Evolutionary conservation across 1,139 yeast species (phyloP), one percentile per base, ranked within the genome.

Genomic region (Lodderomyces metapsilosis): DNA sequence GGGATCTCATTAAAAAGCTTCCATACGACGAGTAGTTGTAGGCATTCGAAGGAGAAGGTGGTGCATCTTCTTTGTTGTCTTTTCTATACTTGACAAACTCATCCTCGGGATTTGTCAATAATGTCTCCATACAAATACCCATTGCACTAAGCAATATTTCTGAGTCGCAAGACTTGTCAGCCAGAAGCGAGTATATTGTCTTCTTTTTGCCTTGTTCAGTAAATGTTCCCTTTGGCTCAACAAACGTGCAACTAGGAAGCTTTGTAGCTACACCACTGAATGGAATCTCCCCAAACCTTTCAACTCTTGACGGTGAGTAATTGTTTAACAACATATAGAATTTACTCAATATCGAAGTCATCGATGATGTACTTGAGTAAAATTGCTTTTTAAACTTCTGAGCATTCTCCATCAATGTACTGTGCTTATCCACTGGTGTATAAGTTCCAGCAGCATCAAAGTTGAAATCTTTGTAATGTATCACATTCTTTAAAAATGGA

Each of bases 361-460:
- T 76, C 2, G 96, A 85, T 17, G 95, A 86, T 0, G 98, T 89
- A 0, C 97, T 88, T 1, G 95, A 86, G 47, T 78, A 79, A 57
- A 74, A 91, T 43, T 68, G 71, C 43, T 56, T 57, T 18, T 54
- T 47, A 20, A 69, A 64, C 13, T 62, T 55, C 18, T 63, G 52
- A 0, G 95, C 82, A 12, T 84, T 60, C 8, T 64, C 46, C 0
- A 78, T 56, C 39, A 91, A 64, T 1, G 56, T 58, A 9, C 58
- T 49, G 61, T 89, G 96, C 52, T 79, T 78, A 2, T 88, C 78
- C 0, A 95, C 84, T 0, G 88, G 76, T 4, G 81, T 76, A 53
- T 83, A 89, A 3, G 65, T 58, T 2, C 80, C 68, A 2, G 85
- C 66, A 9, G 75, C 68, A 28, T 74, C 72, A 52, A 82, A 83